These are phyloP conservation scores for Bipolaris sorokiniana DNA, from an alignment of 2,329 filamentous ascomycete species.

Conservation along the genomic window DNA sequence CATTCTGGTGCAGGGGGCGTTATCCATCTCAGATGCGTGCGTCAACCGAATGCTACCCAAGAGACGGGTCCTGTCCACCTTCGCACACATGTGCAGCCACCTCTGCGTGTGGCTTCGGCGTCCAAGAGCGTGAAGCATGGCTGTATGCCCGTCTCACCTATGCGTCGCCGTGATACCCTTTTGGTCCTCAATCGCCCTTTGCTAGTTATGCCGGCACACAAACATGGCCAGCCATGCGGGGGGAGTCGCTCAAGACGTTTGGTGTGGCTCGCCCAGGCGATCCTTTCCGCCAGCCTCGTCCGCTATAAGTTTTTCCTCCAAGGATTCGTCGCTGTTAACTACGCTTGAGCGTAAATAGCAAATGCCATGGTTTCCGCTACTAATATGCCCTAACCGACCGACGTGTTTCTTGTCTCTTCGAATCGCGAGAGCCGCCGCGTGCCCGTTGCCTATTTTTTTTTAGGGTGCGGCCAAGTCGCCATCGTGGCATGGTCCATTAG, in stretches of 20 bases:
- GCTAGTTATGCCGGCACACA: background rate
- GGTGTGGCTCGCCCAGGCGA: slow-evolving; percentile 9
- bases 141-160: slow-evolving; percentile 21
- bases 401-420: slow-evolving; percentile 11
- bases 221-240: slow-evolving; percentile 2
- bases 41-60: slow-evolving; percentile 19
- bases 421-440: slow-evolving; percentile 16
- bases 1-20: slow-evolving; percentile 2
- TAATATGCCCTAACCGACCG: slow-evolving; percentile 2
- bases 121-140: slow-evolving; percentile 8
- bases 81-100: slow-evolving; percentile 13
- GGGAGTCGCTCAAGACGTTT: slow-evolving; percentile 6
- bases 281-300: slow-evolving; percentile 17
- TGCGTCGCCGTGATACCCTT: slow-evolving; percentile 28
- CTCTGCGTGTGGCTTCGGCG: slow-evolving; percentile 11
- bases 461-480: slow-evolving; percentile 4
- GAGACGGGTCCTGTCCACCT: slow-evolving; percentile 9
- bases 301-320: background rate
- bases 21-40: slow-evolving; percentile 7
- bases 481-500: slow-evolving; percentile 4
- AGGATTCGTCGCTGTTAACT: background rate
- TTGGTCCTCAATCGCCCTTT: slow-evolving; percentile 22
- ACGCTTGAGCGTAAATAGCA: slow-evolving; percentile 32
- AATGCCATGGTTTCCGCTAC: slow-evolving; percentile 23
- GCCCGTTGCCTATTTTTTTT: slow-evolving; percentile 3